A percentile compares a stretch with the other conserved stretches of the same genome.
These are phyloP conservation scores for Aspergillus bertholletiae DNA, from an alignment of 495 filamentous ascomycete species.

Conservation along the genomic window DNA sequence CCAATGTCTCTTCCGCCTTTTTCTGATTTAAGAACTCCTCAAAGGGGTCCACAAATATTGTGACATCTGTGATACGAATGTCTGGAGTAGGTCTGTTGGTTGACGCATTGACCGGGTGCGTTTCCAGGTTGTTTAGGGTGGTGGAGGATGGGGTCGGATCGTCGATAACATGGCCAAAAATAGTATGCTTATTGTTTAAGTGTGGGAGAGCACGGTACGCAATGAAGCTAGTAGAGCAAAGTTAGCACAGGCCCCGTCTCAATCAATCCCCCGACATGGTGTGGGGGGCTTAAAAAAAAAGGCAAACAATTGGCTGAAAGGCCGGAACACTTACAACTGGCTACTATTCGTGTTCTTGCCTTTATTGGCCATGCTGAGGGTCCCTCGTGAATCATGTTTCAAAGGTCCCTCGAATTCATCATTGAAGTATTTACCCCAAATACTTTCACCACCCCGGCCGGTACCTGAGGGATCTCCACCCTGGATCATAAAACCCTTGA, in stretches of 20 bases:
- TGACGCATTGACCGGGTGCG: constrained; percentile 59
- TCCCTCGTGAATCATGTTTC: constrained; percentile 72
- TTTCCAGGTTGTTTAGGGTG: constrained; percentile 71
- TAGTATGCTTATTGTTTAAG: constrained; percentile 92
- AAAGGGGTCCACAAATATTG: constrained; percentile 92
- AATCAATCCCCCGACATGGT: too few relatives aligned
- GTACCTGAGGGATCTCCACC: constrained; percentile 71
- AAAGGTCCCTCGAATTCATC: constrained; percentile 91
- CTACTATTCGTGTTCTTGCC: constrained; percentile 94
- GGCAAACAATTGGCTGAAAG: neutral
- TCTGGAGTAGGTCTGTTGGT: constrained; percentile 69
- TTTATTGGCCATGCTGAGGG: constrained; percentile 95
- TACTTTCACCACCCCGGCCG: constrained; percentile 77
- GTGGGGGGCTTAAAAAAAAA: neutral
- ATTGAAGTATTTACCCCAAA: constrained; percentile 88
- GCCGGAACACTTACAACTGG: constrained; percentile 69
- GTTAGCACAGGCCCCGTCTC: constrained; percentile 6
- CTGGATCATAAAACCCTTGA: constrained; percentile 96
- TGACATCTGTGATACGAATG: constrained; percentile 74
- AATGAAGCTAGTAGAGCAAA: constrained; percentile 57
- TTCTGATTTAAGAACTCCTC: constrained; percentile 72
- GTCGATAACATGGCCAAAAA: constrained; percentile 83
- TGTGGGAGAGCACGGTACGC: constrained; percentile 79
- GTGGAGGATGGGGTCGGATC: constrained; percentile 57
- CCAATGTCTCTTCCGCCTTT: constrained; percentile 46